Evolutionary conservation across 164 flowering plant genomes (phyloP).

Genomic region (Euptelea pleiosperma): DNA sequence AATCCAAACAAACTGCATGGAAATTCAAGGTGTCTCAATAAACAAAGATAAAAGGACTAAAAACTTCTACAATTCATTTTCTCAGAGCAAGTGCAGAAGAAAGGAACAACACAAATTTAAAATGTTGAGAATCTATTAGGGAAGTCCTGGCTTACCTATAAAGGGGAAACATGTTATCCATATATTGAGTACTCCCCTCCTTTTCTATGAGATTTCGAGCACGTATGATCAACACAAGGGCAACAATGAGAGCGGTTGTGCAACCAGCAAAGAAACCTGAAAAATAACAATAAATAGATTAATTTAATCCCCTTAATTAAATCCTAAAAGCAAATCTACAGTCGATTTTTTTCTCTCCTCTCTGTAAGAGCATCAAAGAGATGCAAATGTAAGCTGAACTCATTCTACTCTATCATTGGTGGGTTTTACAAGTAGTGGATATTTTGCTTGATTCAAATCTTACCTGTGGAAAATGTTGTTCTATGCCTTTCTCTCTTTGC

Average conservation of each 20-base stretch:
- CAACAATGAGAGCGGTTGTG: slow-evolving; percentile 36
- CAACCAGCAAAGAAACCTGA: slow-evolving; percentile 60
- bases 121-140: too few species aligned
- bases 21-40: neutral
- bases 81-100: neutral
- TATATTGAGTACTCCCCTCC: slow-evolving; percentile 34
- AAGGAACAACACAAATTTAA: neutral
- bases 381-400: too few species aligned
- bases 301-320: too few species aligned
- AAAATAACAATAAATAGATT: too few species aligned
- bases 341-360: too few species aligned
- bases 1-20: slow-evolving; percentile 57
- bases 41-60: neutral
- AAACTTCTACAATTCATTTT: neutral
- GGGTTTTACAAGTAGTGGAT: too few species aligned
- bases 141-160: slow-evolving; percentile 38
- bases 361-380: too few species aligned
- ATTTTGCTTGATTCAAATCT: too few species aligned
- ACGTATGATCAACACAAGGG: slow-evolving; percentile 34
- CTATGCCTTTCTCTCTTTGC: slow-evolving; percentile 48
- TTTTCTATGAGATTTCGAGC: slow-evolving; percentile 28
- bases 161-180: slow-evolving; percentile 67
- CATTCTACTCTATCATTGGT: too few species aligned
- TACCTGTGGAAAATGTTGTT: slow-evolving; percentile 48
- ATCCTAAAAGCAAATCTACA: too few species aligned